Evolutionary conservation across 2,329 filamentous ascomycete genomes (phyloP), one percentile per base, ranked within the genome.

Genomic region (Biscogniauxia marginata): DNA sequence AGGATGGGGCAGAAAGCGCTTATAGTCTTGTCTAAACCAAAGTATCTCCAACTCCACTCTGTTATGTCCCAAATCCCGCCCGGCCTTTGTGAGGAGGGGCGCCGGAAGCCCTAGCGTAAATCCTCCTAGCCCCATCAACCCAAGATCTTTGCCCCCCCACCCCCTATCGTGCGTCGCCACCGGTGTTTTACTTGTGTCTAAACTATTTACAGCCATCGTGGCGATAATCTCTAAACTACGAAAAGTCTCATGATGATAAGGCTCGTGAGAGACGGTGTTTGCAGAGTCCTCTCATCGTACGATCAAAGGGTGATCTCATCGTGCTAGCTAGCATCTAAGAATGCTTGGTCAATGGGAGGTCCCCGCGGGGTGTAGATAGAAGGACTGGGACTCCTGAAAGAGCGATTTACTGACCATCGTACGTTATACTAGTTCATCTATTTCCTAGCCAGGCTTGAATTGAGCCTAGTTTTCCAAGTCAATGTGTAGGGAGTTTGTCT

Each of bases 11-110:
- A 39, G 11, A n/a, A n/a, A 39, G 30, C 30, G 30, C 30, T 39
- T 8, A 39, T 39, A 39, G 30, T 16, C 30, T 11, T 16, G 30
- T 6, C 9, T 39, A 39, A 39, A 6, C 24, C 24, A 25, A 11
- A 11, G 30, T 34, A 30, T 30, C 25, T 30, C 13, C 25, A 11
- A 9, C 13, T 39, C 30, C 30, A 39, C 30, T 39, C 30, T 9
- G 30, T 18, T 46, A 50, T 7, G n/a, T 25, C 11, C 22, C 61
- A 63, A 62, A 63, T 63, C 61, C 61, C 61, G 61, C 57, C 54
- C 61, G 61, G 61, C 59, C 59, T 62, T 62, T 62, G 56, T 57
- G 55, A 62, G 53, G 18, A 7, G 48, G 25, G 25, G 46, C 16
- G 7, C 23, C 22, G 23, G 22, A n/a, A 20, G 7, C 23, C 46